Percentiles rank a stretch among this genome's conserved stretches.
Evolutionary conservation across 2,329 filamentous ascomycete genomes (phyloP).

Genomic region (Parascedosporium putredinis): DNA sequence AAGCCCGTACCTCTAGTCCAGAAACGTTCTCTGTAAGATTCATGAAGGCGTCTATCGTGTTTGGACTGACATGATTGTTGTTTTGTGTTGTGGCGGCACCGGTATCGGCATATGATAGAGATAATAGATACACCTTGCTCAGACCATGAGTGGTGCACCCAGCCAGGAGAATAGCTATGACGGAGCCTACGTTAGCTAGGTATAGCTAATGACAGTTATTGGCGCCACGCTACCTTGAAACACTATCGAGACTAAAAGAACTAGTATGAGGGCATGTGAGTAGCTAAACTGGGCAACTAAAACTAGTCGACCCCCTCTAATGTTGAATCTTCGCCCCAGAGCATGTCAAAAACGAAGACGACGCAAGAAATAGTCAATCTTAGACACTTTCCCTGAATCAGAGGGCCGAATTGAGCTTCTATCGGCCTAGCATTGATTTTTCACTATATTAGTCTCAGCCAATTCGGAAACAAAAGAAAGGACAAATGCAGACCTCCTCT

Average conservation of each 20-base stretch:
- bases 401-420: not conserved
- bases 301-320: not conserved
- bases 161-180: slow-evolving; percentile 5
- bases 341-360: not conserved
- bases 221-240: not conserved
- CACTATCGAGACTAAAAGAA: not conserved
- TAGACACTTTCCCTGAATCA: not conserved
- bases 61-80: not conserved
- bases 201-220: not conserved
- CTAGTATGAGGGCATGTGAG: not conserved
- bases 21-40: not conserved
- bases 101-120: slow-evolving; percentile 1
- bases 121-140: slow-evolving; percentile 3
- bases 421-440: not conserved
- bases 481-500: not conserved
- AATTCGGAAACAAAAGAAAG: not conserved
- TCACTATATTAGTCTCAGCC: not conserved
- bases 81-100: not conserved
- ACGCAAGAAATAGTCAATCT: not conserved
- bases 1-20: slow-evolving; percentile 3
- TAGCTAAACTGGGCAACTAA: not conserved
- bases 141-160: slow-evolving; percentile 6
- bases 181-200: not conserved
- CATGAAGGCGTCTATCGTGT: not conserved
- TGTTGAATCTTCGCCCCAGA: not conserved